Evolutionary conservation across 108 stramenopile species (phyloP).

Genomic region (Pelagomonas calceolata): DNA sequence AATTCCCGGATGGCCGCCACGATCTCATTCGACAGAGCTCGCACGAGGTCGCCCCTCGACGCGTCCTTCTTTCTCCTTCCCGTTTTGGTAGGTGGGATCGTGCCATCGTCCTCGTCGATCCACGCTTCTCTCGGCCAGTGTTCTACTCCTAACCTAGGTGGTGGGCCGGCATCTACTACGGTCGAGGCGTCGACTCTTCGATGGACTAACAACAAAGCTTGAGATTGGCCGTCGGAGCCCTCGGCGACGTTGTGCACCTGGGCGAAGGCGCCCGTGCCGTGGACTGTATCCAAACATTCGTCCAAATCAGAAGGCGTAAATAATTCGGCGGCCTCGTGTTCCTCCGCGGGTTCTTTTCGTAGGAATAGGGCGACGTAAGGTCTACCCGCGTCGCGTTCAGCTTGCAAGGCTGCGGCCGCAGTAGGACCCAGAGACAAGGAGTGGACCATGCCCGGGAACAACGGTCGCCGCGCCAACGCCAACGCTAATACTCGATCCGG

Average conservation of each 20-base stretch:
- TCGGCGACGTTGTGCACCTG: slow-evolving; percentile 37
- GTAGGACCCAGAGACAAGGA: slow-evolving; percentile 57
- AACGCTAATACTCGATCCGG: slow-evolving; percentile 66
- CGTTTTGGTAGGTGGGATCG: no score
- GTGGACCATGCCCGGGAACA: slow-evolving; percentile 69
- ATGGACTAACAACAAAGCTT: slow-evolving; percentile 64
- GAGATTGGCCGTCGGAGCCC: neutral
- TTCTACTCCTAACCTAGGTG: slow-evolving; percentile 67
- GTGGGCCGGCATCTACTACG: slow-evolving; percentile 71
- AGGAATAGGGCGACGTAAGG: slow-evolving; percentile 60
- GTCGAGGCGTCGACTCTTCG: slow-evolving; percentile 65
- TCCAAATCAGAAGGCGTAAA: slow-evolving; percentile 61
- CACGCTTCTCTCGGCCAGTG: slow-evolving; percentile 75
- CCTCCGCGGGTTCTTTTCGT: slow-evolving; percentile 36
- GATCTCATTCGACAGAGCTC: slow-evolving; percentile 87
- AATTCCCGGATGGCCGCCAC: slow-evolving; percentile 81
- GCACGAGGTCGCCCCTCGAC: slow-evolving; percentile 58
- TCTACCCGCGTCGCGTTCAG: slow-evolving; percentile 12
- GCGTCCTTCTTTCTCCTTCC: slow-evolving; percentile 23
- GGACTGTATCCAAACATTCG: slow-evolving; percentile 52
- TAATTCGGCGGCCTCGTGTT: slow-evolving; percentile 51
- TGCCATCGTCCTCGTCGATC: slow-evolving; percentile 25
- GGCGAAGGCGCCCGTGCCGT: slow-evolving; percentile 67
- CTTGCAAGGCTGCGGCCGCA: slow-evolving; percentile 8
- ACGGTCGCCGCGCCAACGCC: slow-evolving; percentile 53